phyloP scores from a whole-genome alignment of 2,329 filamentous ascomycete genomes.

The Venturiaceae sp. region DNA sequence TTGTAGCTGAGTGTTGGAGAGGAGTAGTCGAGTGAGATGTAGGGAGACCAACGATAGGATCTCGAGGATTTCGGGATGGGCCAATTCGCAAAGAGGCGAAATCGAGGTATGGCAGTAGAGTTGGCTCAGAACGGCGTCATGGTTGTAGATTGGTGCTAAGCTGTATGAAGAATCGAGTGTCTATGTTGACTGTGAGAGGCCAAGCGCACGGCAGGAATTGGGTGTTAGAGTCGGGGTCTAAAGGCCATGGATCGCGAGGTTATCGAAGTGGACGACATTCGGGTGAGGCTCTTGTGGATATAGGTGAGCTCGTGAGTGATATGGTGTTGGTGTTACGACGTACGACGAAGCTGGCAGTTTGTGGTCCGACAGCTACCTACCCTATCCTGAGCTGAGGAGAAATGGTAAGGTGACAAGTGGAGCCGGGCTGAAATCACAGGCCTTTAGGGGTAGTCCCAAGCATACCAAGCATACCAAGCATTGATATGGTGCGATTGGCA shows the following conservation, averaged over 20 bases:
- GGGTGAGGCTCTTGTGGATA: background rate
- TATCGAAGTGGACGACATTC: background rate
- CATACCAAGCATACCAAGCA: no score
- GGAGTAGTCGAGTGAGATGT: background rate
- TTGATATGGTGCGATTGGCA: no score
- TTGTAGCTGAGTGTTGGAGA: background rate
- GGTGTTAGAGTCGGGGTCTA: background rate
- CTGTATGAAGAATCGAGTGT: background rate
- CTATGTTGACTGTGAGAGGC: no score
- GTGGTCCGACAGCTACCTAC: background rate
- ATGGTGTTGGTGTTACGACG: background rate
- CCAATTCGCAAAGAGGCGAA: background rate
- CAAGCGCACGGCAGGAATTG: no score
- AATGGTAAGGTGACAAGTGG: no score
- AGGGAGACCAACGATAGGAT: background rate
- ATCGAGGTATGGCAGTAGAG: background rate
- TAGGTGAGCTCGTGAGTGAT: background rate
- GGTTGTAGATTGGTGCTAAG: background rate
- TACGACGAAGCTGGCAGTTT: no score
- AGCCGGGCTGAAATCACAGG: no score
- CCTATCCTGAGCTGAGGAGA: no score
- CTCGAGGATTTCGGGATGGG: background rate
- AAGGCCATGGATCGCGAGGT: background rate
- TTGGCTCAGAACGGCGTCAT: background rate
- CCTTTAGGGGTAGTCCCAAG: no score